phyloP scores from a whole-genome alignment of 495 filamentous ascomycete genomes.

The Tuber umbilicatum region DNA sequence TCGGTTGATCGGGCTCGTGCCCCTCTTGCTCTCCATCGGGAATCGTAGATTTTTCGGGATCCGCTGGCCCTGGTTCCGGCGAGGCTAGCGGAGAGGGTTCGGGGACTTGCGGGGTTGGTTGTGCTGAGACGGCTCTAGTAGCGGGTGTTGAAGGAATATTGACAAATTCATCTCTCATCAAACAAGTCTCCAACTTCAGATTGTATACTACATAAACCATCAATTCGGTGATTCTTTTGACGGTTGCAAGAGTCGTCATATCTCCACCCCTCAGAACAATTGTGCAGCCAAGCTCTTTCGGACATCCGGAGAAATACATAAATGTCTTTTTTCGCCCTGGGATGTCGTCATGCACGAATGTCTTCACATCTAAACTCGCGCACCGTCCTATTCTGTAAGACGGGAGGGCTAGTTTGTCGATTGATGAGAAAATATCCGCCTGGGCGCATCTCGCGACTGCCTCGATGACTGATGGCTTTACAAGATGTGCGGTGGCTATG shows the following conservation, averaged over 20 bases:
- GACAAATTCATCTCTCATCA: constrained; percentile 94
- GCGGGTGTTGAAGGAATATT: constrained; percentile 64
- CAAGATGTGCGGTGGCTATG: constrained; percentile 89
- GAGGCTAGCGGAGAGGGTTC: constrained; percentile 4
- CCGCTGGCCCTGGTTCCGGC: neutral
- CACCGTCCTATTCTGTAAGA: constrained; percentile 73
- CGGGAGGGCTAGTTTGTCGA: constrained; percentile 83
- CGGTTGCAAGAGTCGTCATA: constrained; percentile 59
- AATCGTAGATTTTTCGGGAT: constrained; percentile 9
- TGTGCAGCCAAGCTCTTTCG: constrained; percentile 90
- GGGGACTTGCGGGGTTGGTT: constrained; percentile 7
- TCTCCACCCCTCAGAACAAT: constrained; percentile 84
- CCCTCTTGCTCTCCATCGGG: constrained; percentile 17
- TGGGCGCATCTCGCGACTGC: constrained; percentile 87
- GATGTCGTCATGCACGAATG: constrained; percentile 70
- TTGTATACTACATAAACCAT: constrained; percentile 99
- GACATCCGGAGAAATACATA: constrained; percentile 87
- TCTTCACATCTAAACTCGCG: constrained; percentile 87
- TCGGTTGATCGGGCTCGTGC: neutral
- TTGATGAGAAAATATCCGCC: constrained; percentile 85
- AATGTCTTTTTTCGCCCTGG: constrained; percentile 81
- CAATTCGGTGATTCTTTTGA: constrained; percentile 95
- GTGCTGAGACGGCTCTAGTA: constrained; percentile 13
- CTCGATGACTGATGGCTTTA: constrained; percentile 90
- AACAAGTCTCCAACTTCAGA: constrained; percentile 85